Percentiles rank a stretch among this genome's conserved stretches.
Conservation (phyloP, 2,329 filamentous ascomycete species). For the Aspergillus novofumigatus region DNA sequence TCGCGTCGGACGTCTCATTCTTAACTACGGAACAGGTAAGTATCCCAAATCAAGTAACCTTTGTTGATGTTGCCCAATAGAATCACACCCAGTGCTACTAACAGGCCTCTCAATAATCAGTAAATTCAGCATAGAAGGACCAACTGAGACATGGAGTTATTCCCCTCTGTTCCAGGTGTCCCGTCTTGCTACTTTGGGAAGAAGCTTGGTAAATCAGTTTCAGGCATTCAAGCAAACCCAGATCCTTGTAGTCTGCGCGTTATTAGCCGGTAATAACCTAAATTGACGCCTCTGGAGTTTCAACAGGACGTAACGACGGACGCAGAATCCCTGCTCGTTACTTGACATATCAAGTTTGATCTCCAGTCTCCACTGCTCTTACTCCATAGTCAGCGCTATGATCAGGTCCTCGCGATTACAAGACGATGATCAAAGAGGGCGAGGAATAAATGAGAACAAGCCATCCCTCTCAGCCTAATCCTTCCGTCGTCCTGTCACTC, state of each 20-base stretch:
- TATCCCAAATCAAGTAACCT: too few species aligned
- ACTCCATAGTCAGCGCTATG: neutral
- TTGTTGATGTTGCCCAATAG: too few species aligned
- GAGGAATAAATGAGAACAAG: neutral
- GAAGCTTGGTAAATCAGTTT: neutral
- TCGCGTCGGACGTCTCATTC: too few species aligned
- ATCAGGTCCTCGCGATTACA: neutral
- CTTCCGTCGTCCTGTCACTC: constrained; percentile 1
- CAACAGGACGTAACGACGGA: neutral
- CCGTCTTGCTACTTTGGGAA: neutral
- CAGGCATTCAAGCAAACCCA: too few species aligned
- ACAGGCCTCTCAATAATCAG: too few species aligned
- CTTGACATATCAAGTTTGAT: neutral
- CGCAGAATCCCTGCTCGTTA: neutral
- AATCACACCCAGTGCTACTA: too few species aligned
- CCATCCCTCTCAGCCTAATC: neutral
- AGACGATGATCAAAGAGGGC: neutral
- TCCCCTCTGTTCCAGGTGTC: neutral
- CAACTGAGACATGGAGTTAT: neutral
- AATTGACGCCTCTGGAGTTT: too few species aligned
- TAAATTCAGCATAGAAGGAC: neutral
- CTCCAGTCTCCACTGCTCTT: neutral
- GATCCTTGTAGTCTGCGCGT: neutral
- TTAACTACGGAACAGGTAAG: too few species aligned
- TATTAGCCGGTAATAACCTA: neutral